Evolutionary conservation across 2,329 filamentous ascomycete genomes (phyloP).

Genomic region (Beauveria scarabaeidicola): DNA sequence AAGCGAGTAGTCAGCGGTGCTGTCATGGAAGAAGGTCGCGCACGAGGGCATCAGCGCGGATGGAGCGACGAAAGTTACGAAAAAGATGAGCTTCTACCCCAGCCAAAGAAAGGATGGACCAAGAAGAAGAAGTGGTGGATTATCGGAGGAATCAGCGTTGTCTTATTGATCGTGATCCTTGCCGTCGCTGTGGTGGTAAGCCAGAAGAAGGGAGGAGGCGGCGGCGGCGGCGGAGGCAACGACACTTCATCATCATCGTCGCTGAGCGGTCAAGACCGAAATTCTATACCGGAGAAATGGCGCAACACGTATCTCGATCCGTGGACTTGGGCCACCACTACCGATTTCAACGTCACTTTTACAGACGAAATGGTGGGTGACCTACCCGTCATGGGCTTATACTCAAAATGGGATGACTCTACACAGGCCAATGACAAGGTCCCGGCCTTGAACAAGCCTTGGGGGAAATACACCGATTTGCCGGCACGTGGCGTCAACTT

Average conservation of each 20-base stretch:
- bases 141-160: slow-evolving; percentile 41
- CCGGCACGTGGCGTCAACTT: slow-evolving; percentile 87
- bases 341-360: slow-evolving; percentile 90
- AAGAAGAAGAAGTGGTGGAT: slow-evolving; percentile 62
- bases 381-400: slow-evolving; percentile 84
- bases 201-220: slow-evolving; percentile 43
- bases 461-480: slow-evolving; percentile 65
- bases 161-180: slow-evolving; percentile 59
- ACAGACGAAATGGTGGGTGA: slow-evolving; percentile 77
- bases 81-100: slow-evolving; percentile 40
- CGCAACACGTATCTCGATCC: slow-evolving; percentile 77
- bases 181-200: slow-evolving; percentile 53
- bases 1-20: slow-evolving; percentile 62
- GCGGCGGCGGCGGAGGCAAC: slow-evolving; percentile 17
- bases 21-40: slow-evolving; percentile 54
- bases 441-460: slow-evolving; percentile 64
- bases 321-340: slow-evolving; percentile 83
- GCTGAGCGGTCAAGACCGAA: slow-evolving; percentile 44
- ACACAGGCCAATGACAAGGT: slow-evolving; percentile 69
- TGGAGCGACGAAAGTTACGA: slow-evolving; percentile 36
- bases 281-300: slow-evolving; percentile 55
- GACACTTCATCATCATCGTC: slow-evolving; percentile 22
- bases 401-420: slow-evolving; percentile 78
- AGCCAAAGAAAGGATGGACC: slow-evolving; percentile 35
- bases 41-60: slow-evolving; percentile 31